These are phyloP conservation scores for Venustampulla echinocandica DNA, from an alignment of 495 filamentous ascomycete species.

Conservation along the genomic window DNA sequence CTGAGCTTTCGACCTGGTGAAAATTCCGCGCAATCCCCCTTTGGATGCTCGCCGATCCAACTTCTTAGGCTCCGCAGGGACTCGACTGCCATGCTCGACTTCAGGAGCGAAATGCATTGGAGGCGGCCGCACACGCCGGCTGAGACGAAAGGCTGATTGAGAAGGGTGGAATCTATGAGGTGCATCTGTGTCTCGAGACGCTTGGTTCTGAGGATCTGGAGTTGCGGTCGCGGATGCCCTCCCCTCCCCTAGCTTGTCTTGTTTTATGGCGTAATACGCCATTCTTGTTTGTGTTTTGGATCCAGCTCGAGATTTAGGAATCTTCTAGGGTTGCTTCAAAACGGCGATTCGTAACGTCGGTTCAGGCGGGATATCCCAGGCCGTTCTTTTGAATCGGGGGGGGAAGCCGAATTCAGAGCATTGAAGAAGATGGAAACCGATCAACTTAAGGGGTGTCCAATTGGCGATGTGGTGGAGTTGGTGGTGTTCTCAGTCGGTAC, in stretches of 20 bases:
- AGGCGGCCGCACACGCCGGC: conserved; percentile 17
- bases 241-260: background rate
- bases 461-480: too few species aligned
- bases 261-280: background rate
- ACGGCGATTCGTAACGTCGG: background rate
- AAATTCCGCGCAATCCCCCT: conserved; percentile 40
- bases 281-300: background rate
- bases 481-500: too few species aligned
- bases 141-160: conserved; percentile 11
- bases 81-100: conserved; percentile 1
- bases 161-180: conserved; percentile 10
- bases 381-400: too few species aligned
- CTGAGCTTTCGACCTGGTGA: conserved; percentile 22
- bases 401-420: too few species aligned
- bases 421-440: too few species aligned
- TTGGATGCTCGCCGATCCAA: conserved; percentile 37
- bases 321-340: background rate
- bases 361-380: background rate
- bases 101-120: conserved; percentile 7
- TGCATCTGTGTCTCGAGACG: background rate
- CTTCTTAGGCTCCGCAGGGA: conserved; percentile 21
- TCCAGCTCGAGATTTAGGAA: background rate
- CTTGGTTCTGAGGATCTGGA: background rate
- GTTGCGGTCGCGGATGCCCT: background rate
- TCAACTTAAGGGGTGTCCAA: too few species aligned